These are phyloP conservation scores for Cadophora luteo-olivacea DNA, from an alignment of 2,329 filamentous ascomycete genomes.

Conservation along the genomic window DNA sequence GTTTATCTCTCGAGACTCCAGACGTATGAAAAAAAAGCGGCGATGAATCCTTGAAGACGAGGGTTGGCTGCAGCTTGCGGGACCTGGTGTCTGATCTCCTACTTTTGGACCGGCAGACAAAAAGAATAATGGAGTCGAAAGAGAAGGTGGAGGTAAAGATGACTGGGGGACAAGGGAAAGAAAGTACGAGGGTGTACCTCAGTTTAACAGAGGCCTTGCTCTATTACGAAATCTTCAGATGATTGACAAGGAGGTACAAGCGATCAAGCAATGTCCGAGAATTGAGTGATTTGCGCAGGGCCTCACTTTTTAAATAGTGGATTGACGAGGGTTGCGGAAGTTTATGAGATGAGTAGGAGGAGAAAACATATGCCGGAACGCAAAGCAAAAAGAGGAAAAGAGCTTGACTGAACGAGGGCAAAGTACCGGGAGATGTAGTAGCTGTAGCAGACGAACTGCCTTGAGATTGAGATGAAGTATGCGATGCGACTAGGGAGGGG, in stretches of 20 bases:
- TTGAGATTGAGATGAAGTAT: constrained; percentile 26
- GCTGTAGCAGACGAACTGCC: constrained; percentile 22
- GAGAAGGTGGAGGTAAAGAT: constrained; percentile 19
- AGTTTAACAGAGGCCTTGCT: constrained; percentile 44
- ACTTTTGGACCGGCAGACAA: constrained; percentile 34
- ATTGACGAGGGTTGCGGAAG: constrained; percentile 39
- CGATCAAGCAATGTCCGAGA: constrained; percentile 44
- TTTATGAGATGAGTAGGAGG: constrained; percentile 32
- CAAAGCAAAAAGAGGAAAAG: constrained; percentile 34
- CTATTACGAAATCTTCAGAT: constrained; percentile 42
- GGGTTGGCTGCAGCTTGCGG: constrained; percentile 42
- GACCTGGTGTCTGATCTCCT: constrained; percentile 43
- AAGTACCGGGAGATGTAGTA: constrained; percentile 28
- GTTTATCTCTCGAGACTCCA: constrained; percentile 41
- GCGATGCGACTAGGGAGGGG: constrained; percentile 26
- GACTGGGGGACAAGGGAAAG: constrained; percentile 37
- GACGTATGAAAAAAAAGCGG: constrained; percentile 36
- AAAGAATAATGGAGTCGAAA: constrained; percentile 33
- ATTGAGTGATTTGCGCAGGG: constrained; percentile 38
- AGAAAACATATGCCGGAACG: constrained; percentile 34
- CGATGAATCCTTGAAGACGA: constrained; percentile 44
- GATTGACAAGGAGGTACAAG: constrained; percentile 36
- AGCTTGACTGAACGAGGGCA: constrained; percentile 44
- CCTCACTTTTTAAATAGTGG: constrained; percentile 39
- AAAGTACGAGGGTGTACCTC: constrained; percentile 44